Evolutionary conservation across 345 rosid species (phyloP).

Genomic region (Boechera retrofracta): DNA sequence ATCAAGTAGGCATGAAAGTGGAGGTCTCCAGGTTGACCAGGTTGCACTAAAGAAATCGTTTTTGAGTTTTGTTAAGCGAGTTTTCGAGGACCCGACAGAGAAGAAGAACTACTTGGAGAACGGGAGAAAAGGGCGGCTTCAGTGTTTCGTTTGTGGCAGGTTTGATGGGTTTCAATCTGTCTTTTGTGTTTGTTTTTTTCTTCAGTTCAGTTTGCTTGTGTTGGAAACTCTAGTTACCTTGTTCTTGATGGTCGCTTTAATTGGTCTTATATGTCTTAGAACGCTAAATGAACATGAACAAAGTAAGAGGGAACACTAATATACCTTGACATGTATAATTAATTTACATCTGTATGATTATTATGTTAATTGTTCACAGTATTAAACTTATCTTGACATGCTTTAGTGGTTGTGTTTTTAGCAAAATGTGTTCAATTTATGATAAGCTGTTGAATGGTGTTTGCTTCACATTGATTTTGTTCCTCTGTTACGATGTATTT

Average conservation of each 20-base stretch:
- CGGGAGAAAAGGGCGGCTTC: constrained; percentile 78
- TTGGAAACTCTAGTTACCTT: constrained; percentile 37
- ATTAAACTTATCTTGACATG: constrained; percentile 21
- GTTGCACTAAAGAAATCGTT: constrained; percentile 67
- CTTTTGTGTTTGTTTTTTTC: constrained; percentile 35
- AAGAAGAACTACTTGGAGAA: constrained; percentile 80
- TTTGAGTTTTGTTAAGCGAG: constrained; percentile 64
- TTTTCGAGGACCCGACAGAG: constrained; percentile 63
- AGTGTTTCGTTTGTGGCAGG: constrained; percentile 89
- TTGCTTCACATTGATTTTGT: constrained; percentile 10
- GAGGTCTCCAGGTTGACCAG: constrained; percentile 61
- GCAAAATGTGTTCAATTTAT: constrained; percentile 2
- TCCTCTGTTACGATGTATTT: constrained; percentile 11
- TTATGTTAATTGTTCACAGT: constrained; percentile 10
- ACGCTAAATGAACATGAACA: constrained; percentile 20
- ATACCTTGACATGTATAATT: neutral
- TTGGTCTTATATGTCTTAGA: constrained; percentile 25
- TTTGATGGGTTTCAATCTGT: constrained; percentile 51
- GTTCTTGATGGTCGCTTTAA: constrained; percentile 31
- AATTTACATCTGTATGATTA: constrained; percentile 4
- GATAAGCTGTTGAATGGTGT: constrained; percentile 11
- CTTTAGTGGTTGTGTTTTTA: constrained; percentile 22
- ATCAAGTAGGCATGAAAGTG: constrained; percentile 45
- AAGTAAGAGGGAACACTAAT: constrained; percentile 29
- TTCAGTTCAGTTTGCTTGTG: constrained; percentile 25